These are phyloP conservation scores for Pseudozyma tsukubaensis DNA, from an alignment of 1,284 basidiomycete genomes.

Conservation along the genomic window DNA sequence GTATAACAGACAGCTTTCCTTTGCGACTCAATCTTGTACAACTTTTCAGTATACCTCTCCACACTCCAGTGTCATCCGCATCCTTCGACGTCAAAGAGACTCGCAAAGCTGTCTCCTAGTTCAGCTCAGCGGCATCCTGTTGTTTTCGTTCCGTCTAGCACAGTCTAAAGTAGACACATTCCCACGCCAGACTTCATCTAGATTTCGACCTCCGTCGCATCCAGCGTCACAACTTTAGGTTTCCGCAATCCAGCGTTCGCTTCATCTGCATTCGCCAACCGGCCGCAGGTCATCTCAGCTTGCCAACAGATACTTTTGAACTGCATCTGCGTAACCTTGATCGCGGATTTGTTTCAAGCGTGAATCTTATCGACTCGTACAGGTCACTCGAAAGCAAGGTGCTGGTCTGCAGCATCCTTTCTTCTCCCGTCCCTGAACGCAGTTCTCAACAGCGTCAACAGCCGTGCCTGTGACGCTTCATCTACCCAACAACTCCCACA, in stretches of 20 bases:
- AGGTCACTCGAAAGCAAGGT: background rate
- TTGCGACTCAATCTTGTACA: too few species aligned
- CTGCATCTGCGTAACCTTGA: background rate
- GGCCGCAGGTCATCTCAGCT: background rate
- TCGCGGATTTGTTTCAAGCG: too few species aligned
- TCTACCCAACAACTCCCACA: background rate
- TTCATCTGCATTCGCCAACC: background rate
- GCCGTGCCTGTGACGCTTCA: slow-evolving; percentile 15
- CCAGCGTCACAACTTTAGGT: background rate
- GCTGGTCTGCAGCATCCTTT: slow-evolving; percentile 17
- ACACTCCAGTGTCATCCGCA: too few species aligned
- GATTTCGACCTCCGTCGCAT: background rate
- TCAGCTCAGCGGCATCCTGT: background rate
- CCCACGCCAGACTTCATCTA: slow-evolving; percentile 19
- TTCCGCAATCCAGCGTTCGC: background rate
- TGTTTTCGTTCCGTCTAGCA: slow-evolving; percentile 11
- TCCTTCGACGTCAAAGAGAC: too few species aligned
- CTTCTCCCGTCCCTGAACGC: slow-evolving; percentile 3
- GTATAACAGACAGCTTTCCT: too few species aligned
- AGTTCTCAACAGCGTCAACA: slow-evolving; percentile 12
- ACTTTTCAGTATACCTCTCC: background rate
- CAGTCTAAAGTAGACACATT: background rate
- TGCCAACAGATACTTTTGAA: too few species aligned
- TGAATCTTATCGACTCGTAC: background rate
- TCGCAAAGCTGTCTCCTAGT: background rate